These are phyloP conservation scores for Pseudopithomyces maydicus DNA, from an alignment of 2,329 filamentous ascomycete genomes.

Conservation along the genomic window DNA sequence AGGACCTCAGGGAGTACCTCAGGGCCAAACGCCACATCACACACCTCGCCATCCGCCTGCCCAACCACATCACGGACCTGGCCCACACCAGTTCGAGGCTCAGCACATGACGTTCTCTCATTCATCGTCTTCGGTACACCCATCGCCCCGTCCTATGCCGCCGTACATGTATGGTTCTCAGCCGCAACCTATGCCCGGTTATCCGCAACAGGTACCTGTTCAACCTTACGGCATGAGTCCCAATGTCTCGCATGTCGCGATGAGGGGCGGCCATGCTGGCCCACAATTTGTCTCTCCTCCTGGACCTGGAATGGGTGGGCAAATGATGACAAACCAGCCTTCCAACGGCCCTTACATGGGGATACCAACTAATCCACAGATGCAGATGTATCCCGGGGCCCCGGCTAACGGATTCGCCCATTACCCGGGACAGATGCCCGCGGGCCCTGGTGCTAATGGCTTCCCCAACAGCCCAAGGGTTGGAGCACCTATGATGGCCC, in stretches of 20 bases:
- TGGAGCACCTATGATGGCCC: slow-evolving; percentile 86
- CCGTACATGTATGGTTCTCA: slow-evolving; percentile 72
- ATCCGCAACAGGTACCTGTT: slow-evolving; percentile 62
- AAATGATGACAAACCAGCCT: slow-evolving; percentile 81
- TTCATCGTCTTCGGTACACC: slow-evolving; percentile 77
- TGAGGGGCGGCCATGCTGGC: slow-evolving; percentile 73
- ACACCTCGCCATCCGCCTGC: slow-evolving; percentile 77
- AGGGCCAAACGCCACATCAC: slow-evolving; percentile 74
- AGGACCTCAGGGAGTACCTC: slow-evolving; percentile 68
- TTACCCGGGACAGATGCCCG: slow-evolving; percentile 52
- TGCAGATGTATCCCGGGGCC: slow-evolving; percentile 79
- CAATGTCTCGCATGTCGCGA: slow-evolving; percentile 71
- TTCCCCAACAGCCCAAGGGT: slow-evolving; percentile 83
- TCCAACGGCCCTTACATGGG: slow-evolving; percentile 72
- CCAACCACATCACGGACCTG: slow-evolving; percentile 72
- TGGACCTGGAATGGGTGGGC: slow-evolving; percentile 68
- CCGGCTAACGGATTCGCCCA: slow-evolving; percentile 71
- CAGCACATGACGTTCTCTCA: slow-evolving; percentile 87
- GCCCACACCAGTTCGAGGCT: slow-evolving; percentile 75
- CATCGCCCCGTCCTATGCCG: slow-evolving; percentile 78
- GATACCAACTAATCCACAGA: slow-evolving; percentile 71
- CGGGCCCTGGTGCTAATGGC: slow-evolving; percentile 70
- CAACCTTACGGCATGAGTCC: slow-evolving; percentile 73
- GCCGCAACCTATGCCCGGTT: slow-evolving; percentile 57
- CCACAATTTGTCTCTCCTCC: slow-evolving; percentile 75